A percentile compares a stretch with the other conserved stretches of the same genome.
phyloP scores from a whole-genome alignment of 192 early-diverging fungal species.

The Podila minutissima region DNA sequence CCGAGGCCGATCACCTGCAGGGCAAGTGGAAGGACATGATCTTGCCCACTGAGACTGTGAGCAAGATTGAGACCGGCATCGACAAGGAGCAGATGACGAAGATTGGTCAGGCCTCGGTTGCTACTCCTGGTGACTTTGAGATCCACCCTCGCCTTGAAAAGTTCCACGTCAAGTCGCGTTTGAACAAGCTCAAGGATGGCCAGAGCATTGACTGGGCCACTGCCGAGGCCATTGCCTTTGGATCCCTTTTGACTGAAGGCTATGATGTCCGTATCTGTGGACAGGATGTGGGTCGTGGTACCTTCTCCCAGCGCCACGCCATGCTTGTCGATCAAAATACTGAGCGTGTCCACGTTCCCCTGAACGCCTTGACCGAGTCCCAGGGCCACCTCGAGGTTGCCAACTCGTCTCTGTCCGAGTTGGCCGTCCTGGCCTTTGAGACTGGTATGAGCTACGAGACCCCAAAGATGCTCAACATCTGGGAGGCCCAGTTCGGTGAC shows the following conservation, averaged over 20 bases:
- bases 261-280: conserved; percentile 94
- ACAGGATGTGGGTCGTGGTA: conserved; percentile 97
- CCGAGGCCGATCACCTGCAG: conserved; percentile 69
- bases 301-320: conserved; percentile 96
- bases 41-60: conserved; percentile 67
- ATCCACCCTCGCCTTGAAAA: conserved; percentile 89
- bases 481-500: conserved; percentile 99
- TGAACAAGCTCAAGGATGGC: conserved; percentile 76
- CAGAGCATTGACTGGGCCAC: conserved; percentile 94
- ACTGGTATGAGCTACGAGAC: conserved; percentile 93
- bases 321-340: conserved; percentile 96
- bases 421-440: conserved; percentile 96
- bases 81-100: conserved; percentile 65
- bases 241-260: conserved; percentile 84
- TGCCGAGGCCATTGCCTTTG: conserved; percentile 92
- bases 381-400: conserved; percentile 73
- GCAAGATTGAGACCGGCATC: conserved; percentile 59
- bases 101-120: conserved; percentile 85
- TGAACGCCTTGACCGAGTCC: conserved; percentile 70
- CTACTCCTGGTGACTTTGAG: conserved; percentile 68
- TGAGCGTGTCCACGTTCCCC: conserved; percentile 85
- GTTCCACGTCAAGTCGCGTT: conserved; percentile 88
- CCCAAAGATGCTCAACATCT: conserved; percentile 88
- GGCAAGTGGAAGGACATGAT: conserved; percentile 86
- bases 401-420: conserved; percentile 92